Conservation (phyloP, 2,329 filamentous ascomycete genomes). For the Apiospora marii region DNA sequence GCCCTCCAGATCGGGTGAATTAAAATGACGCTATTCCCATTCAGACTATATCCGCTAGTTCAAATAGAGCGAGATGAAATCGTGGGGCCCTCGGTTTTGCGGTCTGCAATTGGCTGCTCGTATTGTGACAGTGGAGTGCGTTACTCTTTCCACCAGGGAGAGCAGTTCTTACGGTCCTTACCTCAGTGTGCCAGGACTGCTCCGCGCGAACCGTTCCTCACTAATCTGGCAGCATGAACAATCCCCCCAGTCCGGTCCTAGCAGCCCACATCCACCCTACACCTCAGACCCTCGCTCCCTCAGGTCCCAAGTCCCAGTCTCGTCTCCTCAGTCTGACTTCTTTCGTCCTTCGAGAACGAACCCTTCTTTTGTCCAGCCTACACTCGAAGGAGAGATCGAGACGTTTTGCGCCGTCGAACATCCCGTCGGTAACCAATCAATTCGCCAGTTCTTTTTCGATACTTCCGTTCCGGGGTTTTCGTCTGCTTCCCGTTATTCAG, state of each 20-base stretch:
- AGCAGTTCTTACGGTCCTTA: neutral
- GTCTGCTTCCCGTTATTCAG: neutral
- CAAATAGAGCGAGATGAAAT: constrained; percentile 20
- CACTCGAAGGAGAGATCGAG: constrained; percentile 17
- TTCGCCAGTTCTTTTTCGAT: neutral
- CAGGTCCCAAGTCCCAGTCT: constrained; percentile 17
- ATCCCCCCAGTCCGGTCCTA: constrained; percentile 3
- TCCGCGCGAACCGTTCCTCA: neutral
- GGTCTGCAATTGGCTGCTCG: neutral
- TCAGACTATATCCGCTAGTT: constrained; percentile 15
- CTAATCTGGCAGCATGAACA: constrained; percentile 5
- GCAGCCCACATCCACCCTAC: neutral
- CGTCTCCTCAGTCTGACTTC: constrained; percentile 19
- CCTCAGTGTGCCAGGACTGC: too few relatives aligned
- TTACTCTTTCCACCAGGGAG: neutral
- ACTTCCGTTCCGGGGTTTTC: neutral
- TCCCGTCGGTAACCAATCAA: neutral
- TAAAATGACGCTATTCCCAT: constrained; percentile 24
- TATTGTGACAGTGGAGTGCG: neutral
- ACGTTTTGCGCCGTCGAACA: constrained; percentile 13
- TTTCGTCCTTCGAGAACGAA: constrained; percentile 14
- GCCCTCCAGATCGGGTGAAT: constrained; percentile 17
- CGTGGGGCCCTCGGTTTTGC: neutral
- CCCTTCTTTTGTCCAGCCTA: neutral
- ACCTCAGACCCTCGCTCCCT: constrained; percentile 19